Conservation (phyloP, 768 basidiomycete genomes). For the Polyporus arcularius region DNA sequence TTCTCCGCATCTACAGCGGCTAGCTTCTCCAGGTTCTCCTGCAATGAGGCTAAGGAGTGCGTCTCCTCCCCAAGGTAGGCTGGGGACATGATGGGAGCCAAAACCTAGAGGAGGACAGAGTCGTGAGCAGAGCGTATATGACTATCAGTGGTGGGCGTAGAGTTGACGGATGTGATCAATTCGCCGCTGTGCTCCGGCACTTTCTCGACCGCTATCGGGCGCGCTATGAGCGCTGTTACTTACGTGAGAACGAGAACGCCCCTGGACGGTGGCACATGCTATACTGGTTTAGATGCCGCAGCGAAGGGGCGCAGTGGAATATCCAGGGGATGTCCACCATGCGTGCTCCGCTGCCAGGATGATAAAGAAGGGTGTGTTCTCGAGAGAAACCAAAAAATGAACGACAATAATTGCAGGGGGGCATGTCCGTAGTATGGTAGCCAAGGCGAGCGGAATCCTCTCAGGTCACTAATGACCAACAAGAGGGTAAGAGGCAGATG, state of each 20-base stretch:
- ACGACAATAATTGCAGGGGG: too few species aligned
- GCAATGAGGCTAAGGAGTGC: slow-evolving; percentile 13
- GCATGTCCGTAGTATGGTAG: too few species aligned
- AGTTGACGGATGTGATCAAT: background rate
- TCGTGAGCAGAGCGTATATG: background rate
- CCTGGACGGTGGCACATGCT: background rate
- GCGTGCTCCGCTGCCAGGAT: too few species aligned
- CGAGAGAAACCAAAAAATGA: too few species aligned
- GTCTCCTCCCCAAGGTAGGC: slow-evolving; percentile 11
- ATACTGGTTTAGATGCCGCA: background rate
- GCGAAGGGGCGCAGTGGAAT: background rate
- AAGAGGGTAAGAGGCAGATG: too few species aligned
- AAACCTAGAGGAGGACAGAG: slow-evolving; percentile 1
- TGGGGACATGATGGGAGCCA: slow-evolving; percentile 14
- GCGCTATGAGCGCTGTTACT: background rate
- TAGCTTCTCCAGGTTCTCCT: slow-evolving; percentile 18
- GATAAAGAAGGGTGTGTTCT: too few species aligned
- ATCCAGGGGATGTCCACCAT: too few species aligned
- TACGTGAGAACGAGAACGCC: background rate
- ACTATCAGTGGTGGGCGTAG: background rate
- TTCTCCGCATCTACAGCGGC: slow-evolving; percentile 18
- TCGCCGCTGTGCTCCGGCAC: background rate
- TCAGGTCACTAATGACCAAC: too few species aligned
- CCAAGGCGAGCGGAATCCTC: too few species aligned
- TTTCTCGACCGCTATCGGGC: background rate